Base-by-base conservation (phyloP, 2,329 filamentous ascomycete genomes). In the Tolypocladium inflatum region DNA sequence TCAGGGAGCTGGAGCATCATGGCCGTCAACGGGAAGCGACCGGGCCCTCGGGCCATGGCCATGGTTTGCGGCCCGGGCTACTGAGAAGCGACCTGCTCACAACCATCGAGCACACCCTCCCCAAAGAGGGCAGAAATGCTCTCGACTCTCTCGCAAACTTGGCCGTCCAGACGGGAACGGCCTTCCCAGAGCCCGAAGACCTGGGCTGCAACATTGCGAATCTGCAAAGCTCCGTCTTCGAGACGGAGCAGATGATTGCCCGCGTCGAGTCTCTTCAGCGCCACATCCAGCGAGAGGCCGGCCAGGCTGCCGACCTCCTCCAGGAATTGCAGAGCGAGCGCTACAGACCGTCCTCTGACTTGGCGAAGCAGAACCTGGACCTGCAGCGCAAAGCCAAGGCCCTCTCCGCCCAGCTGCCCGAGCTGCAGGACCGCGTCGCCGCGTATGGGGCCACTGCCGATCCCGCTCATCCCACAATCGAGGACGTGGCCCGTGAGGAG, bases 321-420 rank as follows among this genome's bases (percentile, higher is more conserved):
- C 61, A 66, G 7, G 71, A 77, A 13, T 68, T 85, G 4, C 70
- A 73, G 30, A 68, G 70, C 17, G 73, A 77, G 8, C 69, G 70
- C 17, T 87, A 83, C 65, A 78, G 81, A 19, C 80, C 82, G 0
- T 72, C 84, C 0, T 67, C 82, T 0, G 77, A 84, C 61, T 74
- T 92, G 4, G 81, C 84, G 13, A 84, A 84, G 63, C 81, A 87
- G 63, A 93, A 91, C n/a, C 78, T 86, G 4, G 87, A 94, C 55
- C 83, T 88, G 72, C 84, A 86, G 62, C 84, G 89, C 57, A 84
- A 80, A 58, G 82, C 87, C 54, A 91, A 90, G 68, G 73, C 82
- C n/a, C 76, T 90, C 42, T 74, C 79, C 17, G 74, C 83, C 2
- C 87, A 87, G 64, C 76, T 92, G 1, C 82, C 83, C 19, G 90